phyloP scores from a whole-genome alignment of 768 basidiomycete species.

The Amanita pseudoporphyria region DNA sequence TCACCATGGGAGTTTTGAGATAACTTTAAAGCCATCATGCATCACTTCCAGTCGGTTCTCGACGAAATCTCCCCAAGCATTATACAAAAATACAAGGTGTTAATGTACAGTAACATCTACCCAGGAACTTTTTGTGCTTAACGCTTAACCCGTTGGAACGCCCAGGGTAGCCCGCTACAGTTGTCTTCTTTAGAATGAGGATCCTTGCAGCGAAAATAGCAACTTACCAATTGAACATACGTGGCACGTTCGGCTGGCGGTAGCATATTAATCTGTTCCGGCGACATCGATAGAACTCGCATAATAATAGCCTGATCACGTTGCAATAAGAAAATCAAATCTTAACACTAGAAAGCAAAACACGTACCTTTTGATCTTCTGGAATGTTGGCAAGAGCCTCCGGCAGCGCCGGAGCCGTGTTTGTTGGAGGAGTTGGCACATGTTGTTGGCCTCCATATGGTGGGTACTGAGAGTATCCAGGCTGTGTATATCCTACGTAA shows the following conservation, averaged over 20 bases:
- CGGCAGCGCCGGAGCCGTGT: conserved; percentile 26
- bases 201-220: background rate
- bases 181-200: conserved; percentile 1
- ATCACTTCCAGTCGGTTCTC: conserved; percentile 17
- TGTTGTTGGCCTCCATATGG: conserved; percentile 15
- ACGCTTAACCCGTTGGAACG: conserved; percentile 18
- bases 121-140: too few species aligned
- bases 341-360: conserved; percentile 9
- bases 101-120: background rate
- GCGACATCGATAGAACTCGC: conserved; percentile 73
- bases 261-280: conserved; percentile 71
- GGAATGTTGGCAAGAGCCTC: conserved; percentile 51
- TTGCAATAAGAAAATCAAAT: conserved; percentile 9
- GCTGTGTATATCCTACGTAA: conserved; percentile 1
- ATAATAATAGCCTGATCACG: conserved; percentile 54
- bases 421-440: conserved; percentile 13
- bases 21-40: conserved; percentile 4
- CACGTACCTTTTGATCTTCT: conserved; percentile 56
- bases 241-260: conserved; percentile 66
- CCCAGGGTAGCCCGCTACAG: conserved; percentile 30
- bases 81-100: too few species aligned
- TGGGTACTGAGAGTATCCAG: conserved; percentile 16
- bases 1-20: background rate
- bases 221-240: conserved; percentile 74
- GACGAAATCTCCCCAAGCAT: too few species aligned